These are phyloP conservation scores for Penicillium sclerotiorum DNA, from an alignment of 2,329 filamentous ascomycete genomes.

Conservation along the genomic window DNA sequence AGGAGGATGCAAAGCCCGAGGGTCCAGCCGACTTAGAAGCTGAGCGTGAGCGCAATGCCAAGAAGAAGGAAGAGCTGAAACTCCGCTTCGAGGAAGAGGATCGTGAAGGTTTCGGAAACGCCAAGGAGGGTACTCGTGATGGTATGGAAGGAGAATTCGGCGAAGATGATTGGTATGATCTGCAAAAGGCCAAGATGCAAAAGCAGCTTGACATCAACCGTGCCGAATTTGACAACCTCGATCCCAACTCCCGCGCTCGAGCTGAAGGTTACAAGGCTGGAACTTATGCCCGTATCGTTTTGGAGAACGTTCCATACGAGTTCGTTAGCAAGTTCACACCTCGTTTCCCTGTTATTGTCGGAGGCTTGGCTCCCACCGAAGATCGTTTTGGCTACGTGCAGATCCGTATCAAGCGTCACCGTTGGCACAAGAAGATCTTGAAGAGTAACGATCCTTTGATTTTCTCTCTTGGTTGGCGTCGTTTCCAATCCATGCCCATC, in stretches of 20 bases:
- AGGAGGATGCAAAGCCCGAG: constrained; percentile 52
- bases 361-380: constrained; percentile 89
- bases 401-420: constrained; percentile 92
- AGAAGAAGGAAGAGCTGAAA: constrained; percentile 90
- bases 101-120: constrained; percentile 83
- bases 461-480: constrained; percentile 92
- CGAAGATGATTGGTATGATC: constrained; percentile 98
- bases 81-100: constrained; percentile 97
- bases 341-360: constrained; percentile 80
- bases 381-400: constrained; percentile 95
- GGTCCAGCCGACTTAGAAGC: constrained; percentile 66
- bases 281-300: constrained; percentile 87
- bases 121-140: constrained; percentile 78
- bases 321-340: constrained; percentile 83
- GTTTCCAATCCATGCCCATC: constrained; percentile 89
- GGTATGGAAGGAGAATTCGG: constrained; percentile 75
- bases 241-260: constrained; percentile 76
- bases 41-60: constrained; percentile 88
- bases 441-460: constrained; percentile 98
- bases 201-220: constrained; percentile 98
- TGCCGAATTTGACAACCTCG: constrained; percentile 84
- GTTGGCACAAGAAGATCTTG: constrained; percentile 99
- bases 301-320: constrained; percentile 87
- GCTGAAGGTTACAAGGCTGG: constrained; percentile 92
- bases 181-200: constrained; percentile 90